phyloP scores from a whole-genome alignment of 2,329 filamentous ascomycete species.

The Pseudodiploospora longispora region DNA sequence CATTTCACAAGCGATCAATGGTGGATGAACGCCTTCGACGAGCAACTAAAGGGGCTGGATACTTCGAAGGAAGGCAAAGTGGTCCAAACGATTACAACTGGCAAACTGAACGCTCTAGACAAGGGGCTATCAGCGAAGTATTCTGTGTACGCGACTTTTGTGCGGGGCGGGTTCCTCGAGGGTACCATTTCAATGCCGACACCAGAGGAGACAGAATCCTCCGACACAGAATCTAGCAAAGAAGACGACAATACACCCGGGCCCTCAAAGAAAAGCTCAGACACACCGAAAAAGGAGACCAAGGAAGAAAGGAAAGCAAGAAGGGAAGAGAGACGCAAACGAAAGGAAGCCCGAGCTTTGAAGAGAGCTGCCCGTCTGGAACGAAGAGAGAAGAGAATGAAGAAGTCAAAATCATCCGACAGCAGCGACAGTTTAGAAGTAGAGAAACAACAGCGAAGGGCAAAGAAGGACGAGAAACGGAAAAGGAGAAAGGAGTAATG shows the following conservation, averaged over 20 bases:
- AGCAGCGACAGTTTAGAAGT: slow-evolving; percentile 20
- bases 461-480: slow-evolving; percentile 24
- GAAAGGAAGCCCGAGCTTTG: slow-evolving; percentile 17
- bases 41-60: slow-evolving; percentile 75
- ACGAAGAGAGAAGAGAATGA: slow-evolving; percentile 27
- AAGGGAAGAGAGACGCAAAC: slow-evolving; percentile 18
- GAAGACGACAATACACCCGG: slow-evolving; percentile 23
- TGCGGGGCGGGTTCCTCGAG: slow-evolving; percentile 67
- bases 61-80: slow-evolving; percentile 49
- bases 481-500: slow-evolving; percentile 17
- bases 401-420: slow-evolving; percentile 21
- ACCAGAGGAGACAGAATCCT: slow-evolving; percentile 17
- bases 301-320: slow-evolving; percentile 9
- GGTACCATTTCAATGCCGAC: slow-evolving; percentile 50
- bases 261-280: slow-evolving; percentile 1
- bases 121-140: slow-evolving; percentile 46
- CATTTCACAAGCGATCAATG: slow-evolving; percentile 72
- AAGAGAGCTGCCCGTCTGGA: slow-evolving; percentile 18
- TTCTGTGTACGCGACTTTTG: slow-evolving; percentile 75
- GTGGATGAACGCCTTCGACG: slow-evolving; percentile 95
- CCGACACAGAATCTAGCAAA: slow-evolving; percentile 16
- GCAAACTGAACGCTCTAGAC: slow-evolving; percentile 49
- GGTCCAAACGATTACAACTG: slow-evolving; percentile 46
- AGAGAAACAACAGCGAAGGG: slow-evolving; percentile 16
- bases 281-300: slow-evolving; percentile 19